phyloP scores from a whole-genome alignment of 2,329 filamentous ascomycete genomes.

The Falciphora oryzae region DNA sequence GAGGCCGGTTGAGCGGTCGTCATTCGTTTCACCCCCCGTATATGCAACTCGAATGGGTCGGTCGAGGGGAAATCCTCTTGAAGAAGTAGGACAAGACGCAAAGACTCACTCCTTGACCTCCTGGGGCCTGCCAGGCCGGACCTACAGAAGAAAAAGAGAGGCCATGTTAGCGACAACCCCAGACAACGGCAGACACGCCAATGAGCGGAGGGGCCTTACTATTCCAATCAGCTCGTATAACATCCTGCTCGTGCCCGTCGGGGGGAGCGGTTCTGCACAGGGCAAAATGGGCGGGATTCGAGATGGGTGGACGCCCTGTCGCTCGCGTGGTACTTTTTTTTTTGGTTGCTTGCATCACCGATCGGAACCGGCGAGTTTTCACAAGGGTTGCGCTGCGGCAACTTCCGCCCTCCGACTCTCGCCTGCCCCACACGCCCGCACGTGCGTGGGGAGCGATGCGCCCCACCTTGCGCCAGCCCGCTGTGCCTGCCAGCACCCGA shows the following conservation, averaged over 20 bases:
- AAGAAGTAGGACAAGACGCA: slow-evolving; percentile 8
- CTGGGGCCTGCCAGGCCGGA: slow-evolving; percentile 80
- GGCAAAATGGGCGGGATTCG: too few relatives aligned
- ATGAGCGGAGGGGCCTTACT: slow-evolving; percentile 46
- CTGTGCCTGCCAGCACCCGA: too few relatives aligned
- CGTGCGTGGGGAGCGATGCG: background rate
- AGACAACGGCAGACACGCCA: background rate
- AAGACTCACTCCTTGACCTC: slow-evolving; percentile 88
- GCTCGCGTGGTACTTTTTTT: background rate
- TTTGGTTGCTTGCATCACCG: background rate
- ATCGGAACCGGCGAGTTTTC: background rate
- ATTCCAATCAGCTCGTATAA: slow-evolving; percentile 97
- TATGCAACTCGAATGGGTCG: too few relatives aligned
- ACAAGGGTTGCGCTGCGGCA: background rate
- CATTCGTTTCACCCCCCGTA: too few relatives aligned
- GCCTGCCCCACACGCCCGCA: background rate
- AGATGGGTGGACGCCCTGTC: background rate
- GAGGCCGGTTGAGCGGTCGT: too few relatives aligned
- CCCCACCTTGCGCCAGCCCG: too few relatives aligned
- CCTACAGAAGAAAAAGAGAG: slow-evolving; percentile 44
- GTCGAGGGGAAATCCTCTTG: too few relatives aligned
- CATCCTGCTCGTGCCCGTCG: slow-evolving; percentile 49
- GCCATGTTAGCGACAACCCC: background rate
- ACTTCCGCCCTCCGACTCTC: too few relatives aligned
- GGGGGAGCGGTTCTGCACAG: too few relatives aligned